Percentiles rank a stretch among this genome's conserved stretches.
Conservation (phyloP, 495 filamentous ascomycete genomes). For the Podospora australis region DNA sequence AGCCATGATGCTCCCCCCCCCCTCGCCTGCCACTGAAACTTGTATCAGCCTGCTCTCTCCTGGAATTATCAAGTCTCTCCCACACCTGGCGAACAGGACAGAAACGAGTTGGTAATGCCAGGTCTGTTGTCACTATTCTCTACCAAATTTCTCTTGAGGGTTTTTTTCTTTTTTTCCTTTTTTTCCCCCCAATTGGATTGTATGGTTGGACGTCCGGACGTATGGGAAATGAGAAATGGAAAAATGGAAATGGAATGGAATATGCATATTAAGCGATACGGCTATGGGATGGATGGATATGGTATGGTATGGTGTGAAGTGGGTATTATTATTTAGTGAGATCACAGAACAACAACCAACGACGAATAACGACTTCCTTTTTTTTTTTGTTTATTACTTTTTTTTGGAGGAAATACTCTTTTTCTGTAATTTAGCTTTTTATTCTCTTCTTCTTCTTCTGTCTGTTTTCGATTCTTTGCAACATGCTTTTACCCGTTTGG, state of each 20-base stretch:
- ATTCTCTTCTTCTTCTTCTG: too few species aligned
- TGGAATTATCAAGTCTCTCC: too few species aligned
- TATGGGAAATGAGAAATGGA: neutral
- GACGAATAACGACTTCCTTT: too few species aligned
- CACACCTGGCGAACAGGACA: too few species aligned
- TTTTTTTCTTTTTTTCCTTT: constrained; percentile 1
- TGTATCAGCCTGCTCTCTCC: too few species aligned
- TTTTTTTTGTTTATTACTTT: neutral
- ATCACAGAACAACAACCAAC: too few species aligned
- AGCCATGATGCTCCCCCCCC: too few species aligned
- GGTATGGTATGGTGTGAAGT: neutral
- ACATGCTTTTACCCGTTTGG: too few species aligned
- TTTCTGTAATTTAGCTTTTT: neutral
- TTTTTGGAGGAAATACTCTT: neutral
- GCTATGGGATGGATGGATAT: neutral
- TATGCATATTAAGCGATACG: neutral
- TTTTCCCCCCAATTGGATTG: neutral
- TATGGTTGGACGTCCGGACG: neutral
- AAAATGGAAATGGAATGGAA: neutral
- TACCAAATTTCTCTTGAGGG: constrained; percentile 1
- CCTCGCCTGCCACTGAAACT: too few species aligned
- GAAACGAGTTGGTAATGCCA: too few species aligned
- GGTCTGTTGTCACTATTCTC: constrained; percentile 4
- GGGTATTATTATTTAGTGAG: too few species aligned
- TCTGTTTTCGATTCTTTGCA: too few species aligned